Evolutionary conservation across 495 filamentous ascomycete species (phyloP), one percentile per base, ranked within the genome.

Genomic region (Tuber melanosporum): DNA sequence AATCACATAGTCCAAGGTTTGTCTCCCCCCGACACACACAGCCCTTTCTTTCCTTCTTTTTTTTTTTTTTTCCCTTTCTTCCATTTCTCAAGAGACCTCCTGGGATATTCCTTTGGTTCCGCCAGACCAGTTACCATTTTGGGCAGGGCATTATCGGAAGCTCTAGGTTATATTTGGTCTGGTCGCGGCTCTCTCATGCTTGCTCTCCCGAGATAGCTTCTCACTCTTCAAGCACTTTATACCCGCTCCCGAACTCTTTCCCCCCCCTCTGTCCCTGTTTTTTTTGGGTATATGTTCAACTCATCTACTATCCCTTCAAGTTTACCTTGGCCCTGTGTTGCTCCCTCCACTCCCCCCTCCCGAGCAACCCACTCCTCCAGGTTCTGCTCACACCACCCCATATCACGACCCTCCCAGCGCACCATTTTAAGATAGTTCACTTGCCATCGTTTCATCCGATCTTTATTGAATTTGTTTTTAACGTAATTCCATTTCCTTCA

Each of bases 381-480:
- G 57, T 19, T 66, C 57, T 66, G 71, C 71, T 57, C 73, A 39
- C 73, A 49, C 46, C 77, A 70, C 45, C 49, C 49, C 57, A 76
- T 73, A 73, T 71, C 71, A 73, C 45, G 80, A 71, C 71, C 75
- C 41, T 66, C 74, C 49, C 57, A 49, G 71, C 70, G 76, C 78
- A 69, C 74, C 73, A 80, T 71, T 66, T 71, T 78, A 73, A 80
- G 74, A 80, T 78, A 80, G 78, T 70, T 76, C 77, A 44, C 71
- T 49, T 76, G 77, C 44, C 77, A 74, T 80, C 78, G 72, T 80
- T 80, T 80, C 78, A 80, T 80, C 78, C 77, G 78, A 80, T 80
- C 78, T 80, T 80, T 76, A 76, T 32, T 66, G 57, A 66, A 36
- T 66, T 8, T 19, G 57, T 66, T 66, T 66, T 66, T 66, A 66